Base-by-base conservation (phyloP, 345 rosid genomes). In the Durio zibethinus region DNA sequence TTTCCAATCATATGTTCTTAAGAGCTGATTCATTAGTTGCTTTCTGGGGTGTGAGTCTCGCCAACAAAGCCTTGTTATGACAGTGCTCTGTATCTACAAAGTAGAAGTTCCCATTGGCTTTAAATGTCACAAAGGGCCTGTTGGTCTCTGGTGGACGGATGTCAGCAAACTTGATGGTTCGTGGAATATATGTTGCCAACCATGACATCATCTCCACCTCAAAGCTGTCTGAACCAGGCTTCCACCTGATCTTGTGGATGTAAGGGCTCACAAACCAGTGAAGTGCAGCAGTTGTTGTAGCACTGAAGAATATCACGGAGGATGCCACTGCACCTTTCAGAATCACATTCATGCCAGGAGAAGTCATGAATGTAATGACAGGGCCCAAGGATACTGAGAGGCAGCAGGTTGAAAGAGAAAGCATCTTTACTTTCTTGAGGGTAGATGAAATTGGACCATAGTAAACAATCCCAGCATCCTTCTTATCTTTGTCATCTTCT, bases 181-280 rank as follows among this genome's bases (percentile, higher is more conserved):
- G 85, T 0, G 94, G 88, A 29, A 83, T 54, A 68, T 78, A 74
- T 25, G 94, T 90, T 0, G 88, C 99, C 59, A 95, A 73, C 99
- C 99, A 95, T 0, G 99, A 86, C 98, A 95, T 71, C 96, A 89
- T 93, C 88, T 95, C 99, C 8, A 91, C 98, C 85, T 93, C 93
- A 25, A 93, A 90, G 63, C 88, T 89, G 85, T 91, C 96, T 5
- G 99, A 85, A 67, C 98, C 99, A 0, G 99, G 99, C 82, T 90
- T 86, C 99, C 98, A 92, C 74, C 86, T 92, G 48, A 95, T 87
- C 86, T 88, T 95, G 92, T 95, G 99, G 38, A 95, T 72, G 53
- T 93, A 95, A 0, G 99, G 98, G 86, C 92, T 95, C 47, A 88
- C 98, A 31, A 95, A 95, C 99, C 99, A 95, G 83, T 95, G 93